Conservation (phyloP, 2,329 filamentous ascomycete genomes). For the Boeremia lycopersici region DNA sequence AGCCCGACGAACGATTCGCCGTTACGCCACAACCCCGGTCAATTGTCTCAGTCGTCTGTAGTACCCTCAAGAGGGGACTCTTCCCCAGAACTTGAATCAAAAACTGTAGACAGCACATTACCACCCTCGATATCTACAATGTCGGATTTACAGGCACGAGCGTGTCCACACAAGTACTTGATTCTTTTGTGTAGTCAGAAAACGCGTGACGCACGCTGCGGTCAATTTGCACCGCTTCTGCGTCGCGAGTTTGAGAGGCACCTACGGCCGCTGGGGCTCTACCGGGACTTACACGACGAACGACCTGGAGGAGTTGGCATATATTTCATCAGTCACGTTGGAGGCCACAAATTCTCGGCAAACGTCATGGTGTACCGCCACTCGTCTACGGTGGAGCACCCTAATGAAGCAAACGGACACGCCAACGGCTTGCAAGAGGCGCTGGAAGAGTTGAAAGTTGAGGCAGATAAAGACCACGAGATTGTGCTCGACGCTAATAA, state of each 20-base stretch:
- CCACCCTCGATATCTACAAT: slow-evolving; percentile 36
- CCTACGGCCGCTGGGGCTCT: slow-evolving; percentile 80
- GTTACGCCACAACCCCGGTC: slow-evolving; percentile 44
- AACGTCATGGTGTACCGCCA: slow-evolving; percentile 91
- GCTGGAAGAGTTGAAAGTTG: slow-evolving; percentile 46
- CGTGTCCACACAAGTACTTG: slow-evolving; percentile 81
- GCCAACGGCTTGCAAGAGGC: slow-evolving; percentile 41
- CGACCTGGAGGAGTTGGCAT: slow-evolving; percentile 90
- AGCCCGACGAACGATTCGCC: slow-evolving; percentile 76
- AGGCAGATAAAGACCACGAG: slow-evolving; percentile 46
- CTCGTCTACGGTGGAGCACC: slow-evolving; percentile 35
- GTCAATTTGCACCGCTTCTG: slow-evolving; percentile 90
- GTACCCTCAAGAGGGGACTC: slow-evolving; percentile 11
- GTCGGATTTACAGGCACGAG: slow-evolving; percentile 60
- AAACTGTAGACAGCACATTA: slow-evolving; percentile 23
- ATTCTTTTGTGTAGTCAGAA: slow-evolving; percentile 93
- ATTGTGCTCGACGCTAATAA: slow-evolving; percentile 41
- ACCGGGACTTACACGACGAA: slow-evolving; percentile 85
- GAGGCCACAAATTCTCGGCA: slow-evolving; percentile 94
- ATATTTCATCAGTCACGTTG: slow-evolving; percentile 95
- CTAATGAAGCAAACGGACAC: slow-evolving; percentile 27
- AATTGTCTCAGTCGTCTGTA: slow-evolving; percentile 18
- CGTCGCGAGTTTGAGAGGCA: slow-evolving; percentile 88
- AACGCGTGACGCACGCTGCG: slow-evolving; percentile 93
- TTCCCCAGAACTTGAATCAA: slow-evolving; percentile 23